Base-by-base conservation (phyloP, 2,329 filamentous ascomycete species). In the Zarea fungicola region DNA sequence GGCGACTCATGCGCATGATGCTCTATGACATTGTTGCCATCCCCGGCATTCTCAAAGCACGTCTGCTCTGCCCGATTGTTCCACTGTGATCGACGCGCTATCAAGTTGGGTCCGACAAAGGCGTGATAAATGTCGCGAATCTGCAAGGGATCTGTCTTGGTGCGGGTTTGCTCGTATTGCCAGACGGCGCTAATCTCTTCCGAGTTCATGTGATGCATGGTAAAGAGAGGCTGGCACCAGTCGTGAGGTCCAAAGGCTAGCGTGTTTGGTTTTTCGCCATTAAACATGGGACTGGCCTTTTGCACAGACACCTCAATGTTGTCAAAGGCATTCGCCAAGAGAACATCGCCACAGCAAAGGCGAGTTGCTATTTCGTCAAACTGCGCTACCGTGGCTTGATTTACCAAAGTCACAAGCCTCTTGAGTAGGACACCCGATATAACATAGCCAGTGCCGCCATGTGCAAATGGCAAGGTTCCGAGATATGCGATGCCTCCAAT, bases 171-270 rank as follows among this genome's bases (percentile, higher is more conserved):
- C 57, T 80, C 77, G 50, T 71, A 79, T 48, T 76, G 69, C 74
- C 76, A 80, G 28, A 78, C 66, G 35, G 58, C 63, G 53, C 69
- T 74, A 39, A 78, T 68, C 56, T 80, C 76, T 54, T 76, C 70
- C 8, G 74, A 66, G 40, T 71, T 70, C 60, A 80, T 70, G 55
- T 78, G 75, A 55, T 79, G 76, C 74, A 80, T 77, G 4, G 76
- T 78, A 34, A 80, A 58, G n/a, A 78, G 67, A 5, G 77, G 76
- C 56, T 79, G 73, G 52, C 77, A 80, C 76, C 77, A 80, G 52
- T 77, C 74, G 9, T 61, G 66, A 4, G 63, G 64, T 1, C 72
- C 69, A 50, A 69, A 78, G 5, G 74, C 72, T 26, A 80, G 58
- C 9, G 73, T 76, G 31, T 65, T 71, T 4, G 75, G 74, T 57